Evolutionary conservation across 306 rosid genomes (phyloP), one percentile per base, ranked within the genome.

Genomic region (Vachellia collinsii): DNA sequence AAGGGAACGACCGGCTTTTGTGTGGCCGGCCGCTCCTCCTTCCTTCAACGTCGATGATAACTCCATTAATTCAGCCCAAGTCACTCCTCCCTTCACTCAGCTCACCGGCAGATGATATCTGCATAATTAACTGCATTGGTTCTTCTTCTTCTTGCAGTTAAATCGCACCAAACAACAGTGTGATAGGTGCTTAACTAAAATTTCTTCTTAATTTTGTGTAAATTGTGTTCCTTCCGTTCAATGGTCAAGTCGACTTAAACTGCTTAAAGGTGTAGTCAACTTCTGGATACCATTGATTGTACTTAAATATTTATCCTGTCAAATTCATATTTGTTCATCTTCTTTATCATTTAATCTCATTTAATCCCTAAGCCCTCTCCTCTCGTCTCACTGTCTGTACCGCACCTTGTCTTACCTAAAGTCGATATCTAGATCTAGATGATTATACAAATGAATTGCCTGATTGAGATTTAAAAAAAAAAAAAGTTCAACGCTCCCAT

Each of bases 51-150:
- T 50, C 17, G 4, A 53, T 19, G 65, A 72, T 34, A 50, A 14
- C 34, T 50, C 77, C 56, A 14, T 51, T 43, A 14, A 43, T 8
- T 51, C 39, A 10, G 13, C 59, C 6, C 23, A 47, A 14, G 61
- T 71, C 75, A 46, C 23, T 71, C 58, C 23, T 7, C 68, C 68
- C 17, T 46, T 71, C 42, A 71, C 75, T 9, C 13, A 47, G 1
- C 61, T 71, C 20, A 71, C 59, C 3, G 86, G 88, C 47, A 76
- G 88, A 71, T 70, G 74, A 37, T 11, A 6, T 38, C 38, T 10
- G 5, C 25, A 38, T 38, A 38, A 16, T 17, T n/a, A 54, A 4
- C 61, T 6, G 59, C 20, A 48, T 14, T 19, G 54, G 34, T 29
- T 29, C 34, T 48, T 48, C 16, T 48, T 48, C 6, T 54, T 54